A percentile compares a stretch with the other conserved stretches of the same genome.
phyloP scores from a whole-genome alignment of 2,329 filamentous ascomycete genomes.

The Mariannaea sp. region DNA sequence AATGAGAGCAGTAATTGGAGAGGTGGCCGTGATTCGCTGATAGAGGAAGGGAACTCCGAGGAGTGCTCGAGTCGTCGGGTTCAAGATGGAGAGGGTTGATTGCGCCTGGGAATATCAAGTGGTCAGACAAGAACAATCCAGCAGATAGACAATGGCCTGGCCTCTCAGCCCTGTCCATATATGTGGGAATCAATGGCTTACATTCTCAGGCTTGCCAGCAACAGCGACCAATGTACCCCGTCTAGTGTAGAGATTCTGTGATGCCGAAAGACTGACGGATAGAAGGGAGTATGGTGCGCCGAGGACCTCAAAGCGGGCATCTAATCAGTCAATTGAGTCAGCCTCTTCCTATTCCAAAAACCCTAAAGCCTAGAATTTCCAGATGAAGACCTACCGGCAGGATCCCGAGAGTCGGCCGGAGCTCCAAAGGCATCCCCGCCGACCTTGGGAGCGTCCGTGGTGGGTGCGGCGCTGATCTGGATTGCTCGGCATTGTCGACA shows the following conservation, averaged over 20 bases:
- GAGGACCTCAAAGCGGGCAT: constrained; percentile 93
- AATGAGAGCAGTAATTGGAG: constrained; percentile 85
- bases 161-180: too few relatives aligned
- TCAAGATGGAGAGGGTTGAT: constrained; percentile 85
- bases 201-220: constrained; percentile 89
- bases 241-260: constrained; percentile 90
- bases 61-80: constrained; percentile 77
- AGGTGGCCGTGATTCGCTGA: constrained; percentile 85
- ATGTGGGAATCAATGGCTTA: constrained; percentile 48
- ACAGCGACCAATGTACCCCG: constrained; percentile 89
- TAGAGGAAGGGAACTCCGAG: constrained; percentile 95
- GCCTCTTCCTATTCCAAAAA: neutral
- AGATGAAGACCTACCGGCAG: constrained; percentile 50
- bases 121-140: too few relatives aligned
- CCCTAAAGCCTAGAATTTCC: too few relatives aligned
- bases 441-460: constrained; percentile 57
- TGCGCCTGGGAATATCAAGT: constrained; percentile 63
- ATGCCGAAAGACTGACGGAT: constrained; percentile 89
- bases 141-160: too few relatives aligned
- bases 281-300: constrained; percentile 92
- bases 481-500: constrained; percentile 64
- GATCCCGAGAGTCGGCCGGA: constrained; percentile 52
- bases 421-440: constrained; percentile 61
- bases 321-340: constrained; percentile 53
- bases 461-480: constrained; percentile 66